These are phyloP conservation scores for Ascodesmis nigricans DNA, from an alignment of 495 filamentous ascomycete genomes.

Conservation along the genomic window DNA sequence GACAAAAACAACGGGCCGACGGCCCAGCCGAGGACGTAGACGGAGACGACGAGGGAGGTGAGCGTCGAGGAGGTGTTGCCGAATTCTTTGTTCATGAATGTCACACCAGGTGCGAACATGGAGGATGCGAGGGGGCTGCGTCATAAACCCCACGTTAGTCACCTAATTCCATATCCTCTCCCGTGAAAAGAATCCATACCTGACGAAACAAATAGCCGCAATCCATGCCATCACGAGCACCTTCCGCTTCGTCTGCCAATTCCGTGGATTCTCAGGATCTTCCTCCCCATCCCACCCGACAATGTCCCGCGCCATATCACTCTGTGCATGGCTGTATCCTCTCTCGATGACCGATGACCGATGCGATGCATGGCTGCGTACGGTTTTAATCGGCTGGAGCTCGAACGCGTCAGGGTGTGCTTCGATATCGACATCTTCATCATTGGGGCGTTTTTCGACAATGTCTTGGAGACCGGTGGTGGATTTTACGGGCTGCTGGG, in stretches of 20 bases:
- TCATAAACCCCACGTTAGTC: neutral
- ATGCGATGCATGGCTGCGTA: too few species aligned
- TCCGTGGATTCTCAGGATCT: slow-evolving; percentile 48
- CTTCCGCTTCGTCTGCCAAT: slow-evolving; percentile 39
- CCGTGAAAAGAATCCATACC: slow-evolving; percentile 18
- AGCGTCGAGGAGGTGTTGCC: slow-evolving; percentile 25
- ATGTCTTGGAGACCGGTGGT: too few species aligned
- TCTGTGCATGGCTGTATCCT: slow-evolving; percentile 19
- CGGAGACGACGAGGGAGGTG: slow-evolving; percentile 31
- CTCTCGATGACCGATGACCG: neutral
- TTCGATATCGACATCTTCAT: too few species aligned
- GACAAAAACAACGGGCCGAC: slow-evolving; percentile 44
- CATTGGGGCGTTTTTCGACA: too few species aligned
- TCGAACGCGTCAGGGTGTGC: too few species aligned
- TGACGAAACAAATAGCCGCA: slow-evolving; percentile 35
- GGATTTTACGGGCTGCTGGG: too few species aligned
- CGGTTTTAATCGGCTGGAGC: too few species aligned
- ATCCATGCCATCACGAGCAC: slow-evolving; percentile 48
- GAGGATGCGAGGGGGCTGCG: slow-evolving; percentile 35
- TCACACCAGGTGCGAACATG: slow-evolving; percentile 40
- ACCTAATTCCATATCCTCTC: neutral
- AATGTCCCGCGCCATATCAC: slow-evolving; percentile 27
- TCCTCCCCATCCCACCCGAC: slow-evolving; percentile 39
- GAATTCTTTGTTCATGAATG: slow-evolving; percentile 32
- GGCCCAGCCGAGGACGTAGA: slow-evolving; percentile 38